These are phyloP conservation scores for Cyclostephanos invisitatus DNA, from an alignment of 108 stramenopile species.

Conservation along the genomic window DNA sequence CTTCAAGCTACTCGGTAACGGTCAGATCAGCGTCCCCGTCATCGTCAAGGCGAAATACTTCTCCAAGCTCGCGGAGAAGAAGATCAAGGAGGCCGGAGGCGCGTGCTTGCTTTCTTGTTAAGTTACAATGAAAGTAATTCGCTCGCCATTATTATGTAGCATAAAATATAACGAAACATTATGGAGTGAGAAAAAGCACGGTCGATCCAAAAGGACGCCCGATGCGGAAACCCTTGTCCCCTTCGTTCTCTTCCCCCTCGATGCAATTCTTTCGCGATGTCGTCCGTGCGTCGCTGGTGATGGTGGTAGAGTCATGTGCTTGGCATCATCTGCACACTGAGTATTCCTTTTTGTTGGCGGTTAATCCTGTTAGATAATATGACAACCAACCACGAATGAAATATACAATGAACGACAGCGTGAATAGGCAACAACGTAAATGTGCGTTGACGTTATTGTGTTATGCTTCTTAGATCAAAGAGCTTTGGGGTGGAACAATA, in stretches of 20 bases:
- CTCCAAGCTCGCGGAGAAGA: conserved; percentile 98
- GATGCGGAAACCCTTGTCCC: conserved; percentile 42
- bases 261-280: neutral
- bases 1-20: conserved; percentile 99
- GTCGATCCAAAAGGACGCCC: conserved; percentile 44
- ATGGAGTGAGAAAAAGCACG: conserved; percentile 60
- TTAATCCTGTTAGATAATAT: too few species aligned
- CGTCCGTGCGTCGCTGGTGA: too few species aligned
- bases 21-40: conserved; percentile 93
- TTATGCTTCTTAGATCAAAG: too few species aligned
- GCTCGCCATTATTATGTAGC: conserved; percentile 5
- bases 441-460: too few species aligned
- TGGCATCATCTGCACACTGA: too few species aligned
- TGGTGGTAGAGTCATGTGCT: too few species aligned
- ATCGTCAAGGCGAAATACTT: conserved; percentile 99
- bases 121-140: conserved; percentile 11
- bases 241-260: conserved; percentile 1
- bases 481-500: too few species aligned
- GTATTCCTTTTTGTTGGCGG: too few species aligned
- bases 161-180: conserved; percentile 37
- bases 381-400: too few species aligned
- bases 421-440: too few species aligned
- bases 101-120: conserved; percentile 91
- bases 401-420: too few species aligned
- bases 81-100: conserved; percentile 99